A percentile compares a stretch with the other conserved stretches of the same genome.
phyloP scores from a whole-genome alignment of 2,329 filamentous ascomycete genomes.

The Mariannaea elegans region DNA sequence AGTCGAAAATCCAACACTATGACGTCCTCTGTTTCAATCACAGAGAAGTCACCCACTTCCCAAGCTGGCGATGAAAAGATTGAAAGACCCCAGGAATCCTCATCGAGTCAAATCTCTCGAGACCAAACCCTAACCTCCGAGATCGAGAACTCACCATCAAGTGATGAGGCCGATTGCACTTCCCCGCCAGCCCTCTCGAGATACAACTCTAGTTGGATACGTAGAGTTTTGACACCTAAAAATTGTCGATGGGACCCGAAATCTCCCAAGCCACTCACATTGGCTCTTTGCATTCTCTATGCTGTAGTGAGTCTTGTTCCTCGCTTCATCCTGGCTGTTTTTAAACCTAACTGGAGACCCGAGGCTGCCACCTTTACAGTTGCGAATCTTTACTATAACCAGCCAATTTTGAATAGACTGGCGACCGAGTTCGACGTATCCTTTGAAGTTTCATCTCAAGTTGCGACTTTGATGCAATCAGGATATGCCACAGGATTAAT shows the following conservation, averaged over 20 bases:
- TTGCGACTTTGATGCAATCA: constrained; percentile 81
- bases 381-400: constrained; percentile 83
- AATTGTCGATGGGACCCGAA: constrained; percentile 74
- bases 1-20: not conserved
- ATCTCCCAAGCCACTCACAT: constrained; percentile 72
- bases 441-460: constrained; percentile 71
- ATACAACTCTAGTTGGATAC: constrained; percentile 36
- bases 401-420: constrained; percentile 80
- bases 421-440: constrained; percentile 75
- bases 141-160: constrained; percentile 17
- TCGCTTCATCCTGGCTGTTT: not conserved
- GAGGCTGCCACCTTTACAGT: constrained; percentile 73
- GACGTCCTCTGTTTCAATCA: not conserved
- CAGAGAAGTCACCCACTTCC: not conserved
- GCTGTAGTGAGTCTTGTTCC: constrained; percentile 59
- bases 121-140: constrained; percentile 3
- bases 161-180: constrained; percentile 21
- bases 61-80: not conserved
- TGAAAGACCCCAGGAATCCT: not conserved
- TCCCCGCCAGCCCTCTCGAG: constrained; percentile 19
- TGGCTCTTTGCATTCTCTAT: constrained; percentile 76
- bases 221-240: constrained; percentile 59
- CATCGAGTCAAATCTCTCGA: not conserved
- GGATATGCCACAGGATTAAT: constrained; percentile 80
- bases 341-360: not conserved